A percentile compares a stretch with the other conserved stretches of the same genome.
phyloP scores from a whole-genome alignment of 192 early-diverging fungal genomes.

The Spinellus fusiger region DNA sequence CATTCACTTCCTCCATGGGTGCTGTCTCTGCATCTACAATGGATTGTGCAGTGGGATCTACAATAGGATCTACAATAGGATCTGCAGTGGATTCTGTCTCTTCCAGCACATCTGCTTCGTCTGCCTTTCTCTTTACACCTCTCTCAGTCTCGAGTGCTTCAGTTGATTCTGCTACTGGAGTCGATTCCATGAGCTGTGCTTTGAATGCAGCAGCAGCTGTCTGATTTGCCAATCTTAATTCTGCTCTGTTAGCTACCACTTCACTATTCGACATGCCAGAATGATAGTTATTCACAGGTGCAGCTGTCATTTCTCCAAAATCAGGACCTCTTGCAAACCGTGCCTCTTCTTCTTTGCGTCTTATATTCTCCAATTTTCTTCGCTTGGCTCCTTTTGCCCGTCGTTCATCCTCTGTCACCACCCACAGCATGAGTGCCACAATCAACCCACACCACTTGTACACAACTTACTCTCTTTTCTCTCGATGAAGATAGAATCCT shows the following conservation, averaged over 20 bases:
- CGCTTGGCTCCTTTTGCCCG: slow-evolving; percentile 22
- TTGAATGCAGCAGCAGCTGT: slow-evolving; percentile 57
- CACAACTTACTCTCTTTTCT: slow-evolving; percentile 49
- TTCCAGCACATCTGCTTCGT: slow-evolving; percentile 37
- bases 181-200: slow-evolving; percentile 42
- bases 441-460: background rate
- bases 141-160: slow-evolving; percentile 3
- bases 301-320: slow-evolving; percentile 33
- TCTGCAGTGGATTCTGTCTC: too few relatives aligned
- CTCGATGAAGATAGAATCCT: slow-evolving; percentile 71
- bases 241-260: slow-evolving; percentile 36
- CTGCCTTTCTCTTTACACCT: slow-evolving; percentile 42
- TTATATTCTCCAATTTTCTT: slow-evolving; percentile 27
- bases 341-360: slow-evolving; percentile 1
- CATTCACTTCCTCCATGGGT: slow-evolving; percentile 22
- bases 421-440: background rate
- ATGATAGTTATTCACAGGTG: slow-evolving; percentile 38
- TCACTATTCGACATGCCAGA: slow-evolving; percentile 43
- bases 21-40: background rate
- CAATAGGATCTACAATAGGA: too few relatives aligned
- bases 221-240: slow-evolving; percentile 40
- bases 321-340: slow-evolving; percentile 12
- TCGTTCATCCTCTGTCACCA: slow-evolving; percentile 25
- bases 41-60: too few relatives aligned
- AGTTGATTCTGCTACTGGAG: slow-evolving; percentile 6